Conservation (phyloP, 2,329 filamentous ascomycete genomes). For the Podosphaera aphanis region DNA sequence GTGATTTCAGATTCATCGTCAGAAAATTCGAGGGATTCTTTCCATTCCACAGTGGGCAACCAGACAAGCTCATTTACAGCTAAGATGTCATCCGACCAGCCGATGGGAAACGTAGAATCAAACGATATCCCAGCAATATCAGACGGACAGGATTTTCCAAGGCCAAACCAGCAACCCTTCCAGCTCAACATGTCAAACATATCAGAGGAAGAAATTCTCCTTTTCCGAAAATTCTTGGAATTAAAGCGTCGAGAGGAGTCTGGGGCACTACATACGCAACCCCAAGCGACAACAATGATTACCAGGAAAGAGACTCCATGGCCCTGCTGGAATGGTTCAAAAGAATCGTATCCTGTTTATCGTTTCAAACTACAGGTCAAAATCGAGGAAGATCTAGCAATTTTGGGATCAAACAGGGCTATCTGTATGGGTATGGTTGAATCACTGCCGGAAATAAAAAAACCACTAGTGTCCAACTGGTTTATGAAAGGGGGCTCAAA, state of each 20-base stretch:
- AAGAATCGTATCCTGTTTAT: not conserved
- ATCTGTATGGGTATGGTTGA: not conserved
- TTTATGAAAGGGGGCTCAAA: not conserved
- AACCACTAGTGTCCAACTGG: not conserved
- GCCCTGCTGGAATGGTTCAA: not conserved
- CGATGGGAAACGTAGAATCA: not conserved
- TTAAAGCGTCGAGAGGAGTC: not conserved
- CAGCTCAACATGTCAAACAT: not conserved
- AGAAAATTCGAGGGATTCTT: too few species aligned
- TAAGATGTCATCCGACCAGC: too few species aligned
- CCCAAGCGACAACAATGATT: not conserved
- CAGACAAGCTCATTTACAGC: too few species aligned
- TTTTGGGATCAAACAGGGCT: not conserved
- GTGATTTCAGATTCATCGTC: too few species aligned
- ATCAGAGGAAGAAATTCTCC: not conserved
- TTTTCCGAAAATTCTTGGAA: not conserved
- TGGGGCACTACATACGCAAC: not conserved
- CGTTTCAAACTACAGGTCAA: not conserved
- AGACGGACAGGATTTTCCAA: not conserved
- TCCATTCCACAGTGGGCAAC: too few species aligned
- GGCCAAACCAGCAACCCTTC: not conserved
- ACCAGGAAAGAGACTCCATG: not conserved
- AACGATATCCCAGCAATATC: not conserved
- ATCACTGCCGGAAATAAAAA: not conserved
- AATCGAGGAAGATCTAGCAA: not conserved